Base-by-base conservation (phyloP, 371 early-diverging fungal genomes). In the Rhizopus microsporus region DNA sequence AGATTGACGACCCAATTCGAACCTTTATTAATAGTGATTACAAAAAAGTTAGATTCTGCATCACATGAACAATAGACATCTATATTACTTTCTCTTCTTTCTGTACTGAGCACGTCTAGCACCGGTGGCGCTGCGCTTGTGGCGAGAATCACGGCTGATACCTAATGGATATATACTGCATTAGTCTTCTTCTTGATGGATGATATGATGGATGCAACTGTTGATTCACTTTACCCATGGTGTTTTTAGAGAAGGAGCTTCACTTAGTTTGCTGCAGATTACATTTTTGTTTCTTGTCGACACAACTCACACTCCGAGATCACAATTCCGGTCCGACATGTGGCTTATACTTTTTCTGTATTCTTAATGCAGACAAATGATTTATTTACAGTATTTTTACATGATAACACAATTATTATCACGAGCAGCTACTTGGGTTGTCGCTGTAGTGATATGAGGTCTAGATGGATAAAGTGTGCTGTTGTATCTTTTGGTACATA, bases 41-140 rank as follows among this genome's bases (percentile, higher is more conserved):
- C 23, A 23, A 23, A 2, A 23, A 23, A 23, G 30, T 45, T 47
- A 47, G 17, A 29, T 29, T 46, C 46, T 23, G 23, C 23, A 46
- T 46, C 9, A 42, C 13, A 13, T 49, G 49, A 49, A 13, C 16
- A 8, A 32, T n/a, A 4, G 16, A 5, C 6, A 16, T 42, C n/a
- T 17, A 32, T 33, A 49, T 59, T 63, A 63, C 64, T 63, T 63
- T 81, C 98, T 88, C 95, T 96, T 98, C 91, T 96, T 99, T 83
- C 95, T 91, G 88, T 89, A 91, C 65, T 91, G 92, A 69, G 93
- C 94, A 75, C 94, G 91, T 88, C 94, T 97, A 82, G 97, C 99
- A 80, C 99, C 99, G 49, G 98, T 93, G 79, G 87, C 91, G 66
- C 90, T 87, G 74, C 97, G 91, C 89, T 99, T 99, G 88, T 99